Base-by-base conservation (phyloP, 768 basidiomycete species). In the Chiua virens region DNA sequence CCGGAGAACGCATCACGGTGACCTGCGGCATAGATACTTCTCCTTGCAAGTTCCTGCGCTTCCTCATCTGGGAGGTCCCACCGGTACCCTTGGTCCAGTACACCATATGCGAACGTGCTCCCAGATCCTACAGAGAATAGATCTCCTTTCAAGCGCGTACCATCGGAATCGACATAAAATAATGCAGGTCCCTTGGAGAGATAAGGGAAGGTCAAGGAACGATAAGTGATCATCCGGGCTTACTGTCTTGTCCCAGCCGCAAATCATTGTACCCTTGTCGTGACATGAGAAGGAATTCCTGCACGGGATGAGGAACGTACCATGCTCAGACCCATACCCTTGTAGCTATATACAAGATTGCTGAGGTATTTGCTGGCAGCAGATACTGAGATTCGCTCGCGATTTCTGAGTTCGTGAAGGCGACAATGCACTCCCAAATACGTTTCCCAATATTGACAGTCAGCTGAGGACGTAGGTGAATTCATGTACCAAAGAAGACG, bases 261-360 rank as follows among this genome's bases (percentile, higher is more conserved):
- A 98, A 50, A 99, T 95, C 97, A 98, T 99, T 1, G 97, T 99
- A 44, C 97, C 97, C 93, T 95, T 60, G 11, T 4, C 42, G 39
- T 28, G 22, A 11, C 41, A 9, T 59, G 38, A 55, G 46, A 38
- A 41, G 25, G 37, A n/a, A 45, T 10, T 41, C 34, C 23, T 35
- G 25, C 41, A n/a, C 53, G 35, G 20, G 44, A 43, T 39, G 45
- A 42, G 40, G 21, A 15, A 69, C 85, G n/a, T 48, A 93, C 93
- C 96, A 99, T 99, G 69, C 92, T 95, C 56, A 99, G 72, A 6
- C 97, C 97, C 96, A 96, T 98, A 20, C 96, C 97, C 72, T 98
- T 99, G 79, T 98, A 99, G 50, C 87, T 79, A 70, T 98, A 99
- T 11, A 98, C 93, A 44, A 98, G 86, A 66, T 99, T 98, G 71